phyloP scores from a whole-genome alignment of 202 grass and related monocot species.

The Schoenoplectus tabernaemontani region DNA sequence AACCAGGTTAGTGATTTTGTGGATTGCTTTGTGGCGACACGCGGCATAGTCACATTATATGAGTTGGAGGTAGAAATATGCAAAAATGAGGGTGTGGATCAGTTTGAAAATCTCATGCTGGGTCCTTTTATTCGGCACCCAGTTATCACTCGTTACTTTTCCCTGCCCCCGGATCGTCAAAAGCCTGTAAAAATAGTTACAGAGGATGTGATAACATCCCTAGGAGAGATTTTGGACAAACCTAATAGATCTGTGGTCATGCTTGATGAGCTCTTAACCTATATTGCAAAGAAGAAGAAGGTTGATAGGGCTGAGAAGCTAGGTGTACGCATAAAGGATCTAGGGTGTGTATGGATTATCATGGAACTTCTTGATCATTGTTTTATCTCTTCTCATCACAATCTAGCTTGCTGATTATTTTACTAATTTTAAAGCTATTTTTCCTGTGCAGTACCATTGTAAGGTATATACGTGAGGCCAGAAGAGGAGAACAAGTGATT shows the following conservation, averaged over 20 bases:
- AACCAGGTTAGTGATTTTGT: constrained; percentile 80
- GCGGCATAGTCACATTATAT: constrained; percentile 59
- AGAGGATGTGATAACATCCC: constrained; percentile 46
- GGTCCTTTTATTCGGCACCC: constrained; percentile 68
- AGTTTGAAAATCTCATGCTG: constrained; percentile 80
- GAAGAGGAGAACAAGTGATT: constrained; percentile 36
- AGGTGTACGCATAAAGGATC: constrained; percentile 62
- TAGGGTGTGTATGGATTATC: constrained; percentile 64
- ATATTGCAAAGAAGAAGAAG: constrained; percentile 51
- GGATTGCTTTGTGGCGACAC: constrained; percentile 70
- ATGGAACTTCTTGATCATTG: constrained; percentile 12
- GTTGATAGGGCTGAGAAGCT: constrained; percentile 56
- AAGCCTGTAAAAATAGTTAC: constrained; percentile 55
- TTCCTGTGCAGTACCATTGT: constrained; percentile 60
- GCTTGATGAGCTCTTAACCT: constrained; percentile 58
- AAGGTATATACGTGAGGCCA: constrained; percentile 56
- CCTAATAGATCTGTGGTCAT: constrained; percentile 39
- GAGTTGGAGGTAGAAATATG: constrained; percentile 84
- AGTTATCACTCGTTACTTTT: constrained; percentile 68
- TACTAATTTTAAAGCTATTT: constrained; percentile 24
- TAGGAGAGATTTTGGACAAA: constrained; percentile 47
- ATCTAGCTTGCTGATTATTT: constrained; percentile 2
- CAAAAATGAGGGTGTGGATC: constrained; percentile 61
- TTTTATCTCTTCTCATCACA: constrained; percentile 4
- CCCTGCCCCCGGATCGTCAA: constrained; percentile 40